phyloP scores from a whole-genome alignment of 2,329 filamentous ascomycete genomes.

The Colletotrichum aenigma region DNA sequence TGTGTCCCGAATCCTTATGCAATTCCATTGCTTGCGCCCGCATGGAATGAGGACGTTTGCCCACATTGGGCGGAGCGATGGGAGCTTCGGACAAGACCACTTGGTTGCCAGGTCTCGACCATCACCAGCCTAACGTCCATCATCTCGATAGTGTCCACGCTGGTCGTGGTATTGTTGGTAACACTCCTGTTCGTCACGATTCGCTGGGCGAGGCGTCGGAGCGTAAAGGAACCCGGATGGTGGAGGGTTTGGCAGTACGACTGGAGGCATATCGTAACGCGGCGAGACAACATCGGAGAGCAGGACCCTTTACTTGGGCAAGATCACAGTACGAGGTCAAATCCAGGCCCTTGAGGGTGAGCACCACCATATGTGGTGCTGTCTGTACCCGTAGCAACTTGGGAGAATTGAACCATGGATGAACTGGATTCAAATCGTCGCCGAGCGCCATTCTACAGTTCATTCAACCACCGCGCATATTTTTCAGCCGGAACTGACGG shows the following conservation, averaged over 20 bases:
- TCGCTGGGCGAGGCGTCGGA: constrained; percentile 12
- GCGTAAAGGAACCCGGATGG: constrained; percentile 19
- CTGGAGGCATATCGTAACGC: neutral
- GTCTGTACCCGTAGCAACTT: neutral
- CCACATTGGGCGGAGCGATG: constrained; percentile 51
- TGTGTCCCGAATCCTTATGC: constrained; percentile 56
- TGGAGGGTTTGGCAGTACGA: constrained; percentile 23
- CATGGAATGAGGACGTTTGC: constrained; percentile 54
- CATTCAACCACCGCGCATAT: too few relatives aligned
- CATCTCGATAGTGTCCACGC: constrained; percentile 35
- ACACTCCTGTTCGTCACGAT: constrained; percentile 20
- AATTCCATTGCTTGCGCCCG: constrained; percentile 54
- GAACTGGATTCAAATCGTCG: neutral
- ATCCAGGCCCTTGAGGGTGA: neutral
- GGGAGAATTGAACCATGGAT: neutral
- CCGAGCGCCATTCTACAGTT: neutral
- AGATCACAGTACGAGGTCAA: neutral
- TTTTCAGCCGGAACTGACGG: constrained; percentile 80
- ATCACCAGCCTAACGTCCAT: constrained; percentile 42
- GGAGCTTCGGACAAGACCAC: constrained; percentile 41
- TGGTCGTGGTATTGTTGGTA: constrained; percentile 27
- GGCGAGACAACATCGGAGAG: constrained; percentile 1
- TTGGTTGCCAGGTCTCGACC: constrained; percentile 47
- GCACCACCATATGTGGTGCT: neutral
- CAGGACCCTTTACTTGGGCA: constrained; percentile 23